Base-by-base conservation (phyloP, 495 filamentous ascomycete genomes). In the Pyrenopolyporus hunteri region DNA sequence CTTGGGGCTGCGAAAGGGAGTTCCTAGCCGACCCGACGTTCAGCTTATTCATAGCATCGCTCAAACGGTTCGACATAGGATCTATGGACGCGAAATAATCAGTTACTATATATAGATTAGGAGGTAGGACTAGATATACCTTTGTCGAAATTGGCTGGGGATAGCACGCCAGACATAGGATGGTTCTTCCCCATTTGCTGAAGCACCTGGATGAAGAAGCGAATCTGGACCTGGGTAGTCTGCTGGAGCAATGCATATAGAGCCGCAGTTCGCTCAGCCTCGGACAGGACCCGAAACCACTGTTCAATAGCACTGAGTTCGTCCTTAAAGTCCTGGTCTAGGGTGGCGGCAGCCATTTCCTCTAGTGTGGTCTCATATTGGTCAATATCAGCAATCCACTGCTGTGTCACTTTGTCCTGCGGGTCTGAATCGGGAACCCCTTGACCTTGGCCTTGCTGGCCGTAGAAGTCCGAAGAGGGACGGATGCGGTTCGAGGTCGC, bases 281-380 rank as follows among this genome's bases (percentile, higher is more conserved):
- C 94, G 68, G 93, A 97, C 50, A 98, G 80, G 22, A 98, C 94
- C 39, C 92, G 89, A 75, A 98, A 98, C 94, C 94, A 98, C 78
- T 98, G 93, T 78, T 98, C 94, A 70, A 98, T 98, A 56, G 94
- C 94, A 74, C 90, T 94, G 46, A 98, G 85, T 76, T 98, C 94
- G 78, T 98, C 94, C 80, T 98, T 98, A 80, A 98, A 98, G 64
- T 98, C 95, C 76, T 98, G 95, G 73, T 98, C 94, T 28, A 98
- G 80, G 8, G 95, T 97, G 40, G 95, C 94, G 25, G 93, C 92
- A 14, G 94, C 95, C 94, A 98, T 98, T 73, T 98, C 94, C 73
- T 98, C 95, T 67, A 98, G 75, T 3, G 94, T 98, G 37, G 84
- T 95, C 82, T 98, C 94, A 65, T 96, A 96, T 72, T 97, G 93